A percentile compares a stretch with the other conserved stretches of the same genome.
Evolutionary conservation across 192 early-diverging fungal species (phyloP).

Genomic region (Coemansia sp.): DNA sequence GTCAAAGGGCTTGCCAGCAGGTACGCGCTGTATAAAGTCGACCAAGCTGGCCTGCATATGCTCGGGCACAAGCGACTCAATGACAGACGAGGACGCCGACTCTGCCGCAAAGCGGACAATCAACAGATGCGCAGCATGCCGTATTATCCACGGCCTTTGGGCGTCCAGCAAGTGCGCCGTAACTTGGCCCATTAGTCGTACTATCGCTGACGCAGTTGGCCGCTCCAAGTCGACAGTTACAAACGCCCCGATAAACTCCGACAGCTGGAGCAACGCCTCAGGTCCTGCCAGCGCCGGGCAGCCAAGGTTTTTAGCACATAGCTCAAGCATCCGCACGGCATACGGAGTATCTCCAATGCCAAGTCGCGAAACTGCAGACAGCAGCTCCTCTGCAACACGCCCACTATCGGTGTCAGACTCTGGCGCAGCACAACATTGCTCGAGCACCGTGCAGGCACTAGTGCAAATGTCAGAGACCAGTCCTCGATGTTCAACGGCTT

Average conservation of each 20-base stretch:
- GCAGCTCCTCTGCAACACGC: background rate
- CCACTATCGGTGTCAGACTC: background rate
- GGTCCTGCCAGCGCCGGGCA: background rate
- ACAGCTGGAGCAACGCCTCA: slow-evolving; percentile 4
- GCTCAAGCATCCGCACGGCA: slow-evolving; percentile 3
- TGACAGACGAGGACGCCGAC: slow-evolving; percentile 5
- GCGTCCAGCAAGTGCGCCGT: slow-evolving; percentile 7
- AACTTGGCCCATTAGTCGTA: slow-evolving; percentile 1
- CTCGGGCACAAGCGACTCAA: slow-evolving; percentile 14
- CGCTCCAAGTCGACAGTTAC: background rate
- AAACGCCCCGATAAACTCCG: slow-evolving; percentile 25
- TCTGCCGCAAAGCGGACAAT: slow-evolving; percentile 26
- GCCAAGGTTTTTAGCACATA: slow-evolving; percentile 11
- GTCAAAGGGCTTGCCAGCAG: slow-evolving; percentile 6
- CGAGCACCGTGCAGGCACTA: background rate
- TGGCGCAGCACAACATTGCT: background rate
- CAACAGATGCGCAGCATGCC: slow-evolving; percentile 13
- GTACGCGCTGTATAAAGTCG: slow-evolving; percentile 15
- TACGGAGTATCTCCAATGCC: background rate
- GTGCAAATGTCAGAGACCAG: background rate
- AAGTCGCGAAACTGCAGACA: background rate
- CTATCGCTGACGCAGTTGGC: background rate
- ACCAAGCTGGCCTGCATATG: slow-evolving; percentile 8
- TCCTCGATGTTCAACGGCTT: background rate
- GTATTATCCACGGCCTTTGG: slow-evolving; percentile 16